These are phyloP conservation scores for Auricularia heimuer DNA, from an alignment of 768 basidiomycete species.

Conservation along the genomic window DNA sequence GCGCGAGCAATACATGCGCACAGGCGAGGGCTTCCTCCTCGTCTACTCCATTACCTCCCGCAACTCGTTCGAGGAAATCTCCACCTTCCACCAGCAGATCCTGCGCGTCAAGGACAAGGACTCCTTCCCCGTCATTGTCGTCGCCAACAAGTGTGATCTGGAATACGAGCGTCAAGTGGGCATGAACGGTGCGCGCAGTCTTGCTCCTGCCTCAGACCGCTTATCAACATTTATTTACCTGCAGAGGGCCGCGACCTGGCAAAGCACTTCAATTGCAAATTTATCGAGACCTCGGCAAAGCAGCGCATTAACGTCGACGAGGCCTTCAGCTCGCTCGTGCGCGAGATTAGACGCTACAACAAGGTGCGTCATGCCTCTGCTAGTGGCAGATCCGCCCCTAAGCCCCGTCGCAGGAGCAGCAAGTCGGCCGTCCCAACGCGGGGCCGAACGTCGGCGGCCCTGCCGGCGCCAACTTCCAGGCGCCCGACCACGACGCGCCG, in stretches of 20 bases:
- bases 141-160: conserved; percentile 96
- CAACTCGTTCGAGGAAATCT: conserved; percentile 95
- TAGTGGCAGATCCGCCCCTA: neutral
- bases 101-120: conserved; percentile 95
- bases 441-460: conserved; percentile 33
- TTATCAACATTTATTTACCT: conserved; percentile 12
- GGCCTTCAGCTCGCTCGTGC: conserved; percentile 86
- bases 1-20: conserved; percentile 99
- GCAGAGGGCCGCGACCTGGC: conserved; percentile 96
- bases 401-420: conserved; percentile 46
- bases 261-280: conserved; percentile 87
- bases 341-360: conserved; percentile 90
- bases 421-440: conserved; percentile 54
- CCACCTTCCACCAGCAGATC: conserved; percentile 92
- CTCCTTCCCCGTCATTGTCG: conserved; percentile 88
- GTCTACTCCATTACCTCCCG: conserved; percentile 98
- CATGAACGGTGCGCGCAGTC: conserved; percentile 59
- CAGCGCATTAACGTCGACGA: conserved; percentile 95
- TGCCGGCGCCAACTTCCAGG: conserved; percentile 32
- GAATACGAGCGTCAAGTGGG: conserved; percentile 95
- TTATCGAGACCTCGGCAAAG: conserved; percentile 94
- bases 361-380: conserved; percentile 42
- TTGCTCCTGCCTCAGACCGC: neutral
- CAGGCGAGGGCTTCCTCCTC: conserved; percentile 94
- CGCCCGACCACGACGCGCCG: conserved; percentile 37